Evolutionary conservation across 2,329 filamentous ascomycete genomes (phyloP).

Genomic region (Xylaria sp.): DNA sequence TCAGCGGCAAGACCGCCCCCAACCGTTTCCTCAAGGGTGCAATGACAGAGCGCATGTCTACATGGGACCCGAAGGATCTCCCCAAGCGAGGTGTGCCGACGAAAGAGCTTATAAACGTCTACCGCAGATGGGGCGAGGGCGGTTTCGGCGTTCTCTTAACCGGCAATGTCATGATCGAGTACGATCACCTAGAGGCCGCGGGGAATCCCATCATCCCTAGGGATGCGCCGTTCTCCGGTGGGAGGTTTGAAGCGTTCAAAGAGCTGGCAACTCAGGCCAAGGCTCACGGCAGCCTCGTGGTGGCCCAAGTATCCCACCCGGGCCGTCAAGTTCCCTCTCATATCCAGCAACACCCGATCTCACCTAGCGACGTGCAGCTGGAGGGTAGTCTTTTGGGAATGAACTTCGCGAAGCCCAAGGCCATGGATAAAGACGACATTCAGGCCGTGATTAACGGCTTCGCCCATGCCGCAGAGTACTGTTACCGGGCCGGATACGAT

Average conservation of each 20-base stretch:
- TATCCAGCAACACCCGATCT: constrained; percentile 43
- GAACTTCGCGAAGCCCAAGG: constrained; percentile 46
- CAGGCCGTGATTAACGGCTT: constrained; percentile 23
- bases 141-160: constrained; percentile 56
- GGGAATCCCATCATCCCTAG: constrained; percentile 60
- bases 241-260: constrained; percentile 58
- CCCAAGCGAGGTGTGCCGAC: constrained; percentile 43
- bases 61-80: constrained; percentile 55
- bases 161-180: constrained; percentile 64
- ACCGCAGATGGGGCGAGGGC: constrained; percentile 60
- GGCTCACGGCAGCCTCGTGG: constrained; percentile 56
- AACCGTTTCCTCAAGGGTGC: constrained; percentile 64
- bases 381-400: constrained; percentile 46
- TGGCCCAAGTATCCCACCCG: constrained; percentile 65
- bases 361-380: constrained; percentile 44
- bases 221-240: constrained; percentile 50
- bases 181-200: constrained; percentile 56
- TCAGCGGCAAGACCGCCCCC: constrained; percentile 52
- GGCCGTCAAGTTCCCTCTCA: constrained; percentile 53
- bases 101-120: constrained; percentile 46
- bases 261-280: constrained; percentile 53
- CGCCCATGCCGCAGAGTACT: constrained; percentile 28
- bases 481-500: constrained; percentile 33
- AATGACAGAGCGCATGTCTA: constrained; percentile 62
- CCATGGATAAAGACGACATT: constrained; percentile 24